Base-by-base conservation (phyloP, 177 flowering plant genomes). In the Telopea speciosissima region DNA sequence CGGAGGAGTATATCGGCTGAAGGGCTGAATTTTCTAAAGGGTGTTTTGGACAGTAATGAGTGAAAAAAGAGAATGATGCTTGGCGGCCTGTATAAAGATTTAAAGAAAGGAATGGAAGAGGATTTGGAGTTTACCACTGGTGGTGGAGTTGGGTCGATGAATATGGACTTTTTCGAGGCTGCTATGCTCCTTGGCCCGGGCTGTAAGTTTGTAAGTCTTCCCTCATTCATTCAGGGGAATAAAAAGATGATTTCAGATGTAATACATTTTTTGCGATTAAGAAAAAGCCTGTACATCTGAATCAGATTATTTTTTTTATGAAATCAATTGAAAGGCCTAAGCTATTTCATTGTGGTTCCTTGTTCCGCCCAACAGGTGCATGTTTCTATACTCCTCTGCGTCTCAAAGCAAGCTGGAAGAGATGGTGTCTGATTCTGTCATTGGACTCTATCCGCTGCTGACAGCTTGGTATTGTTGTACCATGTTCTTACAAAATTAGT, bases 1-100 rank as follows among this genome's bases (percentile, higher is more conserved):
- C 67, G 88, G 68, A 81, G 98, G 81, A 92, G 93, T 68, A 89
- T 92, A 70, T 92, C 98, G 24, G 86, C 89, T 2, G 95, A 90
- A 69, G 96, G 93, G 62, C 68, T 92, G 74, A 84, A 85, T 80
- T 74, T 85, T 68, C 87, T 92, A 54, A 86, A 90, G 78, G 92
- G 91, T 63, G 89, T 80, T 1, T 73, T 92, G 74, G 91, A 88
- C 23, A 68, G 81, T 45, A 75, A 81, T 70, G 73, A 23, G 61
- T 79, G 72, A 79, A 13, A 61, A 33, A 24, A 9, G 40, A 31
- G 40, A 36, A 13, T 1, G 19, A 58, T 33, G 44, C 33, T 52
- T 11, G 9, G 16, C 8, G 62, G 64, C 67, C 49, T 78, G 70
- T 69, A 74, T 9, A 65, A 65, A 73, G 6, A 3, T 36, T 36